Conservation (phyloP, 2,329 filamentous ascomycete genomes). For the Exophiala aquamarina region DNA sequence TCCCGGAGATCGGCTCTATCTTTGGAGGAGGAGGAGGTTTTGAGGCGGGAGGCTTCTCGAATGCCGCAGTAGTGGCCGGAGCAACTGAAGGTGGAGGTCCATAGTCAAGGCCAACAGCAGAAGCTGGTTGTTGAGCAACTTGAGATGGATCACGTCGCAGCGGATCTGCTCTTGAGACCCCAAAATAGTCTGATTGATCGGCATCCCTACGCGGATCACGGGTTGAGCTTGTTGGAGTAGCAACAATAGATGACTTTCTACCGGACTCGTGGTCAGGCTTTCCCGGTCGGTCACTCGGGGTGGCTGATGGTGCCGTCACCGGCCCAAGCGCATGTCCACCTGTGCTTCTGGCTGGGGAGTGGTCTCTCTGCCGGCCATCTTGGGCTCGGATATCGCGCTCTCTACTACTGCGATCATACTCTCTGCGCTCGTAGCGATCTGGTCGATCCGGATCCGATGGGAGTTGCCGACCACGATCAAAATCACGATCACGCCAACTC, state of each 20-base stretch:
- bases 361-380: constrained; percentile 39
- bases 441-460: constrained; percentile 33
- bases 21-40: constrained; percentile 14
- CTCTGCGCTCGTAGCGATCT: constrained; percentile 31
- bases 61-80: constrained; percentile 16
- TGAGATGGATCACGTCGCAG: constrained; percentile 17
- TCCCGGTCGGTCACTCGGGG: constrained; percentile 10
- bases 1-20: constrained; percentile 5
- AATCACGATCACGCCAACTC: constrained; percentile 42
- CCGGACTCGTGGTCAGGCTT: constrained; percentile 22
- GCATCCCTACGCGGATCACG: constrained; percentile 25
- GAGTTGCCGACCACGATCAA: constrained; percentile 38
- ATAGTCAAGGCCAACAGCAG: constrained; percentile 26
- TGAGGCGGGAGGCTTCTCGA: constrained; percentile 14
- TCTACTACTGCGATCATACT: constrained; percentile 37
- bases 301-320: constrained; percentile 14
- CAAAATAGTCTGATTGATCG: constrained; percentile 28
- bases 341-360: constrained; percentile 33
- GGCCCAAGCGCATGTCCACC: constrained; percentile 10
- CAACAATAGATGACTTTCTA: constrained; percentile 17
- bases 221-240: constrained; percentile 13
- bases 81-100: constrained; percentile 28
- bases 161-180: constrained; percentile 9
- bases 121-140: constrained; percentile 16
- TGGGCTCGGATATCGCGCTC: constrained; percentile 32